Evolutionary conservation across 1,139 yeast species (phyloP).

Genomic region (Taphrina pruni): DNA sequence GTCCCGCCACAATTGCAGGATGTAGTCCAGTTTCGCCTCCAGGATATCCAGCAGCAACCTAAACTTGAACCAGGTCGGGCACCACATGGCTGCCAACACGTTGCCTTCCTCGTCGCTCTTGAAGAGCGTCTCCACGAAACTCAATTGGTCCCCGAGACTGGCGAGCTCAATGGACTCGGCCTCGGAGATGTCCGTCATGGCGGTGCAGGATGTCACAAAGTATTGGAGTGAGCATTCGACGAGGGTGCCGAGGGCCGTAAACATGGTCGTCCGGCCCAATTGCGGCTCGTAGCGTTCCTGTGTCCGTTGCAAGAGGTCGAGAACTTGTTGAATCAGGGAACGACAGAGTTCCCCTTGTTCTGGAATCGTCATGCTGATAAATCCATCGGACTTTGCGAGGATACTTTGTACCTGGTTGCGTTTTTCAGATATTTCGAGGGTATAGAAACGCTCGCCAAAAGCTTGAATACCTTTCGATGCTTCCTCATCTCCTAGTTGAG

Average conservation of each 20-base stretch:
- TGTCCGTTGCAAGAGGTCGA: slow-evolving; percentile 27
- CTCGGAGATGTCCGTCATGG: slow-evolving; percentile 38
- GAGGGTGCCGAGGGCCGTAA: slow-evolving; percentile 35
- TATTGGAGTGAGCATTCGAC: slow-evolving; percentile 27
- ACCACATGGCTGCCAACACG: slow-evolving; percentile 49
- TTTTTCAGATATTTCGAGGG: slow-evolving; percentile 24
- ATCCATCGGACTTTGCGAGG: slow-evolving; percentile 10
- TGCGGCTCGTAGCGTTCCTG: slow-evolving; percentile 31
- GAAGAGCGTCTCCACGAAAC: slow-evolving; percentile 29
- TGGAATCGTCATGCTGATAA: slow-evolving; percentile 19
- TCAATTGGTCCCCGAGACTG: slow-evolving; percentile 20
- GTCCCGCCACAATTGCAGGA: slow-evolving; percentile 71
- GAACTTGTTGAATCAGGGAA: slow-evolving; percentile 12
- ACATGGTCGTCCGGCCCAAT: slow-evolving; percentile 23
- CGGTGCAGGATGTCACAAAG: slow-evolving; percentile 14
- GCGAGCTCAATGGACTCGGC: slow-evolving; percentile 32
- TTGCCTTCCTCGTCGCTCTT: slow-evolving; percentile 39
- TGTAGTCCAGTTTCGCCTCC: slow-evolving; percentile 62
- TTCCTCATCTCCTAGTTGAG: neutral
- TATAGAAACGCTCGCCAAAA: slow-evolving; percentile 28
- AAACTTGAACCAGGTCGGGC: slow-evolving; percentile 54
- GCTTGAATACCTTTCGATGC: neutral
- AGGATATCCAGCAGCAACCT: slow-evolving; percentile 52
- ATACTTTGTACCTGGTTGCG: slow-evolving; percentile 23
- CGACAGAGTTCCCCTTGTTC: slow-evolving; percentile 12